A percentile compares a stretch with the other conserved stretches of the same genome.
phyloP scores from a whole-genome alignment of 2,329 filamentous ascomycete genomes.

The Beauveria sp. region DNA sequence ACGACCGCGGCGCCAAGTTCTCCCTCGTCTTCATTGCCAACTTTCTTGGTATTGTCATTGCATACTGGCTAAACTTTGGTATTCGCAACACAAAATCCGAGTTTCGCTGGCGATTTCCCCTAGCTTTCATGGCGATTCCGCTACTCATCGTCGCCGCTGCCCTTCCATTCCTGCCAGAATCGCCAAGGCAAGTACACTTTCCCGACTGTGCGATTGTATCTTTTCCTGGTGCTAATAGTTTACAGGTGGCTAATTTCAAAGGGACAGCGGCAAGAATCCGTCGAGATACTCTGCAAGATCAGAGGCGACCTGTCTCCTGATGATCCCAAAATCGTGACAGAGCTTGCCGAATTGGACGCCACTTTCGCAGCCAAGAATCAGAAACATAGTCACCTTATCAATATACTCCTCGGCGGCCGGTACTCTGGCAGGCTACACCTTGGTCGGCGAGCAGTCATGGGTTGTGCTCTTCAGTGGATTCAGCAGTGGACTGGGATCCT shows the following conservation, averaged over 20 bases:
- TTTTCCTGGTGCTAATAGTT: not conserved
- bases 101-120: constrained; percentile 30
- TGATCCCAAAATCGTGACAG: constrained; percentile 25
- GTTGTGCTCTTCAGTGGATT: constrained; percentile 34
- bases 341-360: constrained; percentile 33
- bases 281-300: constrained; percentile 26
- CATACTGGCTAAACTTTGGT: constrained; percentile 33
- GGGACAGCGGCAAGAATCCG: constrained; percentile 22
- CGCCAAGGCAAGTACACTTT: constrained; percentile 27
- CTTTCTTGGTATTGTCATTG: constrained; percentile 40
- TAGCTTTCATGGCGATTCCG: constrained; percentile 34
- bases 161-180: constrained; percentile 37
- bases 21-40: constrained; percentile 46
- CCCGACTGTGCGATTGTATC: not conserved
- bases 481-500: constrained; percentile 37
- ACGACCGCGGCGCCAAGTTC: constrained; percentile 37
- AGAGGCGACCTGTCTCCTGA: constrained; percentile 23
- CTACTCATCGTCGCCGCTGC: constrained; percentile 30
- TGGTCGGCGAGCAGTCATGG: constrained; percentile 32
- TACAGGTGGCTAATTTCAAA: constrained; percentile 30
- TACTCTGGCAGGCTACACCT: constrained; percentile 29
- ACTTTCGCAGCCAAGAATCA: constrained; percentile 31
- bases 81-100: constrained; percentile 21
- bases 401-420: constrained; percentile 30
- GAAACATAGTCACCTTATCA: constrained; percentile 30